phyloP scores from a whole-genome alignment of 768 basidiomycete species.

The Tulasnella sp. region DNA sequence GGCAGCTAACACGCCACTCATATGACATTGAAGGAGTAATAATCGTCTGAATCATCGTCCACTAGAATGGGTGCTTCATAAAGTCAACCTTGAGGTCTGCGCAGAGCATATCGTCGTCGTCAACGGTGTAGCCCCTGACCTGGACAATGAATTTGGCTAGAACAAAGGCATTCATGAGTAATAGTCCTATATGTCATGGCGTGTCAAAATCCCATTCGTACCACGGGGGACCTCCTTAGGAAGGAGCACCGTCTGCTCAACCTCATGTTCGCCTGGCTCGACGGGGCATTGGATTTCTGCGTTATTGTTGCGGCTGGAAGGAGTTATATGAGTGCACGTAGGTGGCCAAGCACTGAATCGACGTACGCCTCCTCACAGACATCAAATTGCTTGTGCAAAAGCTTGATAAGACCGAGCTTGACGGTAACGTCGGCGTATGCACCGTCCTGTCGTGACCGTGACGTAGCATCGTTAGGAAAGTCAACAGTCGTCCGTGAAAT shows the following conservation, averaged over 20 bases:
- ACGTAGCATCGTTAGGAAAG: neutral
- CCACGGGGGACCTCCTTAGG: constrained; percentile 86
- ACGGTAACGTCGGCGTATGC: constrained; percentile 82
- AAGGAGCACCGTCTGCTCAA: constrained; percentile 71
- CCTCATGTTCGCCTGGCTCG: constrained; percentile 50
- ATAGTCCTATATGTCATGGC: neutral
- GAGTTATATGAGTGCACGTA: neutral
- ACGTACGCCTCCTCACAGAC: constrained; percentile 91
- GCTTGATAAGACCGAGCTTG: constrained; percentile 85
- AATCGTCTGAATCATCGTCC: no score
- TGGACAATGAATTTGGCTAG: constrained; percentile 74
- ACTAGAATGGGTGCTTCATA: constrained; percentile 20
- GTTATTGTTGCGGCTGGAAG: constrained; percentile 55
- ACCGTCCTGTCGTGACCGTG: constrained; percentile 69
- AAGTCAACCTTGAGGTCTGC: constrained; percentile 71
- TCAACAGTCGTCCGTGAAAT: neutral
- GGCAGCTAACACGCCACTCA: no score
- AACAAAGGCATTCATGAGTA: neutral
- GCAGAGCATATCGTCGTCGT: constrained; percentile 70
- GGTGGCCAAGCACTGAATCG: neutral
- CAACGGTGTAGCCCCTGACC: constrained; percentile 54
- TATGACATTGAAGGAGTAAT: no score
- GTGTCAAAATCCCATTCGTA: constrained; percentile 21
- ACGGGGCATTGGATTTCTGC: constrained; percentile 77
- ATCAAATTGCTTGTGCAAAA: constrained; percentile 75